These are phyloP conservation scores for Thinopyrum obtusiflorum DNA, from an alignment of 202 grass and related monocot genomes.

Conservation along the genomic window DNA sequence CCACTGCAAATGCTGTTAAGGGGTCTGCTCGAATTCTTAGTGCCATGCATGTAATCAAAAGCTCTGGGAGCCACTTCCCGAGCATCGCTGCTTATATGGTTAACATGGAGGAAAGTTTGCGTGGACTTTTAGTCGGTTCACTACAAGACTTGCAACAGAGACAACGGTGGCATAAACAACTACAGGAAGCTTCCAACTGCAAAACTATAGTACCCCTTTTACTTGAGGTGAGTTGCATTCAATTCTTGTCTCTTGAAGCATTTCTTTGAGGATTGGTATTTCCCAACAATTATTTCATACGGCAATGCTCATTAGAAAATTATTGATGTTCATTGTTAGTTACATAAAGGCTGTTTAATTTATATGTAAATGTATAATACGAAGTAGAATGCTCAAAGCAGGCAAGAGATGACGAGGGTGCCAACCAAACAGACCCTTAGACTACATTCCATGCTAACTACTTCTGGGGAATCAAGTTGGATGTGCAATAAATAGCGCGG, in stretches of 20 bases:
- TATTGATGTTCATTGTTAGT: background rate
- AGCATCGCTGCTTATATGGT: conserved; percentile 69
- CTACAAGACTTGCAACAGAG: conserved; percentile 60
- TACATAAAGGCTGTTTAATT: background rate
- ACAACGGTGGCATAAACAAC: conserved; percentile 60
- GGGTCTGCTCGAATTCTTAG: conserved; percentile 68
- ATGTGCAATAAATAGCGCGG: conserved; percentile 17
- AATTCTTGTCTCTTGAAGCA: background rate
- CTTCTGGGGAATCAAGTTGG: conserved; percentile 31
- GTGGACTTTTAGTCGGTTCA: conserved; percentile 64
- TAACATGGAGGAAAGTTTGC: conserved; percentile 93
- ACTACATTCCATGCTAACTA: conserved; percentile 23
- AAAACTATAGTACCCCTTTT: conserved; percentile 67
- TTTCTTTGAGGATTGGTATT: conserved; percentile 25
- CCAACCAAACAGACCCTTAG: background rate
- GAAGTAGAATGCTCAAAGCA: background rate
- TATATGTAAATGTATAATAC: background rate
- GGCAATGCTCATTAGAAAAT: background rate
- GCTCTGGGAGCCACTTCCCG: conserved; percentile 60
- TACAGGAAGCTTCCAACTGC: conserved; percentile 73
- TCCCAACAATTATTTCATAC: conserved; percentile 11
- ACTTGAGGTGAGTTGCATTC: conserved; percentile 73
- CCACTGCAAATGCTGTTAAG: conserved; percentile 66
- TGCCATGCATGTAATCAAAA: conserved; percentile 47
- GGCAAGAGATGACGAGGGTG: background rate